phyloP scores from a whole-genome alignment of 1,139 yeast species.

The Suhomyces panamericanus region DNA sequence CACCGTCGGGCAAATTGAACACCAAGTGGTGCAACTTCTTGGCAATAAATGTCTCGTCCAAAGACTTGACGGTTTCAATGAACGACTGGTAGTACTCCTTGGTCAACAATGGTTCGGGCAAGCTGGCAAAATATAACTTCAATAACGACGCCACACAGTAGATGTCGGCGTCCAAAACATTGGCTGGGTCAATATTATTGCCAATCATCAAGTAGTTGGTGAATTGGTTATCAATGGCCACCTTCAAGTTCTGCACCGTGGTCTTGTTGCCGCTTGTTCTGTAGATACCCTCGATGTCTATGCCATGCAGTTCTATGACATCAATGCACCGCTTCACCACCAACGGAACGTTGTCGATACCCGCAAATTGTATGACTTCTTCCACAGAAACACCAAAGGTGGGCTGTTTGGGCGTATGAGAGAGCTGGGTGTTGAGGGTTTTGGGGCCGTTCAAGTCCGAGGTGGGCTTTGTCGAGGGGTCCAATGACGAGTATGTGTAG shows the following conservation, averaged over 20 bases:
- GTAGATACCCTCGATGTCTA: constrained; percentile 85
- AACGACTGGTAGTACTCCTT: constrained; percentile 55
- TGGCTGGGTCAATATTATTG: constrained; percentile 43
- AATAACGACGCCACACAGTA: constrained; percentile 69
- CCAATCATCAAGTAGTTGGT: constrained; percentile 54
- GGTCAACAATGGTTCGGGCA: constrained; percentile 73
- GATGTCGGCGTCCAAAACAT: constrained; percentile 67
- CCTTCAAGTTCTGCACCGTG: constrained; percentile 70
- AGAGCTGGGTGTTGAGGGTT: constrained; percentile 28
- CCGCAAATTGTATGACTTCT: constrained; percentile 73
- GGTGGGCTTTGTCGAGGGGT: constrained; percentile 34
- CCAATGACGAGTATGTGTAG: constrained; percentile 31
- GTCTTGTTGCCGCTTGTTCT: constrained; percentile 78
- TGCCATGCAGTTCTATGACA: constrained; percentile 79
- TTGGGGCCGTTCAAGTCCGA: constrained; percentile 45
- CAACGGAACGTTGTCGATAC: constrained; percentile 84
- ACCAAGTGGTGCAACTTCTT: constrained; percentile 85
- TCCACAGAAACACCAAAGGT: constrained; percentile 84
- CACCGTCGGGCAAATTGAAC: constrained; percentile 89
- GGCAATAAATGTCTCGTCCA: constrained; percentile 51
- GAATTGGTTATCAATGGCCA: constrained; percentile 76
- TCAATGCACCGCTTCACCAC: constrained; percentile 86
- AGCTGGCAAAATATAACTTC: constrained; percentile 63
- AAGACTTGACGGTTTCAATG: constrained; percentile 70
- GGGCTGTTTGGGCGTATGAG: constrained; percentile 40